Conservation (phyloP, 169 alveolate genomes). For the Cryptosporidium sp. region DNA sequence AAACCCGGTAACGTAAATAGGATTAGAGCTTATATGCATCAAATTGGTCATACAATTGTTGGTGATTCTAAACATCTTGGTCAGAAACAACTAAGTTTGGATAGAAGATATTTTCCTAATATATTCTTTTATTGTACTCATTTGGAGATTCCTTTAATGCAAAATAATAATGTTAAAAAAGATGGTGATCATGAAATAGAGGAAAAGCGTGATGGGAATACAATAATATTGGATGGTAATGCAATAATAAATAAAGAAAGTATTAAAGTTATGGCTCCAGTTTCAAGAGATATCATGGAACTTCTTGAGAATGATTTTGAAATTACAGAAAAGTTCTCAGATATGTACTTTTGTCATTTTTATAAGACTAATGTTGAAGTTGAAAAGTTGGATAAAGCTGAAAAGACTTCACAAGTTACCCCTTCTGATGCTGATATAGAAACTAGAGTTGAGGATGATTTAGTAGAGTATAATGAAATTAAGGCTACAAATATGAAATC, state of each 20-base stretch:
- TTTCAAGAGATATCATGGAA: slow-evolving; percentile 28
- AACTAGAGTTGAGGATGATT: not conserved
- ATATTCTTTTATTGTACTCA: slow-evolving; percentile 51
- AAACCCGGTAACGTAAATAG: slow-evolving; percentile 31
- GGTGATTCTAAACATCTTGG: slow-evolving; percentile 40
- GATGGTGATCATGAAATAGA: not conserved
- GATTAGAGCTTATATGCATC: slow-evolving; percentile 40
- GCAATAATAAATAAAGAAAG: not conserved
- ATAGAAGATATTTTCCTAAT: slow-evolving; percentile 38
- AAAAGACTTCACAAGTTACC: not conserved
- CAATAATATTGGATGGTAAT: not conserved
- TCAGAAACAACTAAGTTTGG: slow-evolving; percentile 37
- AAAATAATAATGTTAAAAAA: no score
- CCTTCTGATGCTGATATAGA: not conserved
- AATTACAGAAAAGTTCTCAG: slow-evolving; percentile 23
- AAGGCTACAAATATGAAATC: not conserved
- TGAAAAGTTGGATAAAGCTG: not conserved
- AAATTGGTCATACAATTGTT: slow-evolving; percentile 64
- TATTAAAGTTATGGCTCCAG: slow-evolving; percentile 6
- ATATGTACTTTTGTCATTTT: slow-evolving; percentile 17
- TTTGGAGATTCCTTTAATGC: slow-evolving; percentile 17
- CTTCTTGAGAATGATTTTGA: slow-evolving; percentile 34
- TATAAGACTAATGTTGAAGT: not conserved
- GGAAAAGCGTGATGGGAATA: not conserved
- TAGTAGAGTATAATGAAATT: not conserved